Evolutionary conservation across 164 flowering plant genomes (phyloP), one percentile per base, ranked within the genome.

Genomic region (Annona squamosa): DNA sequence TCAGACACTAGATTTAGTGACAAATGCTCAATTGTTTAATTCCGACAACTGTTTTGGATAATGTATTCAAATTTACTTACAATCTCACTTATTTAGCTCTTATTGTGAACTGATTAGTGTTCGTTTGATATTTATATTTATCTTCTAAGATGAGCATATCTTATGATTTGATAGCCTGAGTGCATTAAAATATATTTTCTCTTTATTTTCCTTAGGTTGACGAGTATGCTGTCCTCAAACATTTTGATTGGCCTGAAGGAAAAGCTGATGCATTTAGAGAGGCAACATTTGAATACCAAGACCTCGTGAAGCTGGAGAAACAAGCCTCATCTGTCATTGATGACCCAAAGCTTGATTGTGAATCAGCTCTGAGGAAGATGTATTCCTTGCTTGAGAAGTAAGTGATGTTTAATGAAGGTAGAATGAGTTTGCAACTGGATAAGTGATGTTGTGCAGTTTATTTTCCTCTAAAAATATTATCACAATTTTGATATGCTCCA

Each of bases 191-290:
- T 56, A 52, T 9, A 63, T 63, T 3, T 3, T 10, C 41, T 63
- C 26, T 52, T 48, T 52, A 10, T 66, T 43, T 17, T 73, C 69
- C 45, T 52, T 52, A 95, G 99, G 98, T 93, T 71, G 99, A 96
- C 79, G 98, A 96, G 82, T 87, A 97, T 68, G 98, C 97, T 13
- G 99, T 93, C 57, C 94, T 96, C 37, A 96, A 96, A 87, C 97
- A 96, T 82, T 96, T 96, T 70, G 99, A 96, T 77, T 96, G 99
- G 99, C 97, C 99, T 65, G 98, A 96, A 83, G 89, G 93, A 13
- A 96, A 93, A 84, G 98, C 98, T 48, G 99, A 96, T 83, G 98
- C 97, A 71, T 72, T 93, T 56, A 87, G 99, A 79, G 99, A 96
- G 78, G 98, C 99, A 63, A 87, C 99, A 13, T 96, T 93, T 79